Conservation (phyloP, 225 moss, liverwort and hornwort genomes). For the Marchantia paleacea region DNA sequence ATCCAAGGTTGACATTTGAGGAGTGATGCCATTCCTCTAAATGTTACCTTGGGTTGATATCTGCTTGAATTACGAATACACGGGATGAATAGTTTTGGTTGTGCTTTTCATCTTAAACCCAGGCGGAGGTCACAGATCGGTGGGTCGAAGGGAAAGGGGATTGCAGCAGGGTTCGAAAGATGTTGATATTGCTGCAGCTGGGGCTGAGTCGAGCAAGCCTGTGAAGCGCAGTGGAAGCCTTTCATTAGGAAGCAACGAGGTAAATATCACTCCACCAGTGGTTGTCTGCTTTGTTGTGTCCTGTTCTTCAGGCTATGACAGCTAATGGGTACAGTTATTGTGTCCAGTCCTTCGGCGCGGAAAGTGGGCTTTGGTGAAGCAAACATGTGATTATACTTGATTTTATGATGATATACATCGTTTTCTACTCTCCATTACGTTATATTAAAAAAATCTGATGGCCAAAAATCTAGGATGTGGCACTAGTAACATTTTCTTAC, state of each 20-base stretch:
- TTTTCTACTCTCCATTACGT: neutral
- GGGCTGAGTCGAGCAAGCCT: constrained; percentile 62
- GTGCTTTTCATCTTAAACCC: neutral
- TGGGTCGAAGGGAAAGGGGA: constrained; percentile 76
- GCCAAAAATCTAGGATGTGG: neutral
- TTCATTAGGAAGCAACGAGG: constrained; percentile 74
- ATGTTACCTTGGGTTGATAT: too few species aligned
- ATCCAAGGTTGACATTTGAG: too few species aligned
- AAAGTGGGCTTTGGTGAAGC: neutral
- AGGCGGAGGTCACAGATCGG: constrained; percentile 75
- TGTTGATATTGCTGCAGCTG: constrained; percentile 45
- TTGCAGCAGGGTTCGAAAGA: constrained; percentile 59
- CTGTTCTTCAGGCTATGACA: too few species aligned
- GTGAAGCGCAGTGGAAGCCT: constrained; percentile 70
- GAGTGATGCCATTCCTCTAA: too few species aligned
- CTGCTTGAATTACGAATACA: too few species aligned
- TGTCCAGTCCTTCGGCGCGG: neutral
- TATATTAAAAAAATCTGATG: too few species aligned
- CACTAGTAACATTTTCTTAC: neutral
- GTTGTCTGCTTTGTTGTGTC: neutral
- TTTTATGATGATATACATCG: neutral
- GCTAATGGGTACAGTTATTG: too few species aligned
- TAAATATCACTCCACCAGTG: constrained; percentile 4
- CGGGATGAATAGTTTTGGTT: neutral
- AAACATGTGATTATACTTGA: neutral